Evolutionary conservation across 768 basidiomycete genomes (phyloP).

Genomic region (Hemileccinum rubropunctum): DNA sequence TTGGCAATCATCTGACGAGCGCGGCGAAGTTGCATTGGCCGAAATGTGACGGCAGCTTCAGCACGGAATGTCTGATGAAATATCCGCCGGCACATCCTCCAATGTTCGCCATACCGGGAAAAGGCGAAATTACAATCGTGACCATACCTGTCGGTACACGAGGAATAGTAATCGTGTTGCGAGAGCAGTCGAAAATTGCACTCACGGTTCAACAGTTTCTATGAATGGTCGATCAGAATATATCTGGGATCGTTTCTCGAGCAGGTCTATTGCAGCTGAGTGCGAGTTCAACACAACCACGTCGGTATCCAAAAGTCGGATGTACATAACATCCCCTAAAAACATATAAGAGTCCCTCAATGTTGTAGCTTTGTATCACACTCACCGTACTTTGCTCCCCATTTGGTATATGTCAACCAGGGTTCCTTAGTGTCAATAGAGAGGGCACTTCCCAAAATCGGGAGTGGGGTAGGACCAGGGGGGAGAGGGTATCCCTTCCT

Average conservation of each 20-base stretch:
- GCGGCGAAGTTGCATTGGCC: slow-evolving; percentile 13
- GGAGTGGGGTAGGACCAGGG: slow-evolving; percentile 6
- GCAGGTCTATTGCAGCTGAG: neutral
- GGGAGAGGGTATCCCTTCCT: slow-evolving; percentile 3
- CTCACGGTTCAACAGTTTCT: slow-evolving; percentile 6
- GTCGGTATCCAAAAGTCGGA: slow-evolving; percentile 1
- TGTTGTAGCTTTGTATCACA: neutral
- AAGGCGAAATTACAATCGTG: slow-evolving; percentile 1
- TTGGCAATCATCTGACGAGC: slow-evolving; percentile 11
- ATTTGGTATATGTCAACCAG: slow-evolving; percentile 5
- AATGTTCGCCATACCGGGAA: slow-evolving; percentile 1
- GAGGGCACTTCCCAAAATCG: slow-evolving; percentile 3
- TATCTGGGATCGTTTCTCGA: slow-evolving; percentile 13
- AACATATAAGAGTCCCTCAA: neutral
- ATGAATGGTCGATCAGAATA: slow-evolving; percentile 15
- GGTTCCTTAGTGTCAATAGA: slow-evolving; percentile 1
- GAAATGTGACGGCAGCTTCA: slow-evolving; percentile 2
- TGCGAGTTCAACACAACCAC: slow-evolving; percentile 8
- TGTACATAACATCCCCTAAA: slow-evolving; percentile 9
- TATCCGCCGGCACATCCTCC: slow-evolving; percentile 18
- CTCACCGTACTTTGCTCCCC: slow-evolving; percentile 8
- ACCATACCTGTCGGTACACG: slow-evolving; percentile 3
- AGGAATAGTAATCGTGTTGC: neutral
- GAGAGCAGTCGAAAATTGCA: neutral
- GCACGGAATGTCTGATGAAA: slow-evolving; percentile 18